Base-by-base conservation (phyloP, 129 eudicot species). In the Flaveria ramosissima region DNA sequence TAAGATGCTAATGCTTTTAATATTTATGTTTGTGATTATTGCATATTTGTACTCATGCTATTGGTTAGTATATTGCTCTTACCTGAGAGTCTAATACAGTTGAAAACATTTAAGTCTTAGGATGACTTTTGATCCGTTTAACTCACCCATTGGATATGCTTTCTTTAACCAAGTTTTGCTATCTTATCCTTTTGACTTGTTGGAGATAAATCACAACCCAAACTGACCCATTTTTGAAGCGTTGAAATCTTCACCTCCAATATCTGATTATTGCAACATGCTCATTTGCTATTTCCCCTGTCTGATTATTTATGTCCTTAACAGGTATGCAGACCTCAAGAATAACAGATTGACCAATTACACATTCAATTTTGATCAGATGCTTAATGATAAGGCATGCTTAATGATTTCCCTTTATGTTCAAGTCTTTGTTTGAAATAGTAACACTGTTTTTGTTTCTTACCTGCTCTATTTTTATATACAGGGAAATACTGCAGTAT, bases 321-420 rank as follows among this genome's bases (percentile, higher is more conserved):
- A 79, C 91, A 95, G 99, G 87, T 95, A 91, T 65, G 99, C 99
- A 57, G 99, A 95, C 74, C 82, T 95, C 86, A 95, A 94, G 93
- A 94, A 95, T 86, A 95, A 95, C 82, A 86, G 97, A 77, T 77
- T 83, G 81, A 95, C 99, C 70, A 89, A 89, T 73, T 94, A 94
- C 87, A 94, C 97, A 9, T 91, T 95, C 74, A 92, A 83, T 70
- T 95, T 79, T 55, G 99, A 95, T 80, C 96, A 91, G 88, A 95
- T 95, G 99, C 97, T 95, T 59, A 89, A 79, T 82, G 99, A 95
- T 69, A 91, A 91, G 91, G 99, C 89, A 46, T 48, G 76, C 77
- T 69, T 61, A 20, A 9, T 26, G 55, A 66, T 46, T 12, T 52
- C 64, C 6, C 10, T 70, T 69, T 75, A 5, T 61, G 12, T 60